Evolutionary conservation across 352 stramenopile genomes (phyloP).

Genomic region (Blastocystis sp.): DNA sequence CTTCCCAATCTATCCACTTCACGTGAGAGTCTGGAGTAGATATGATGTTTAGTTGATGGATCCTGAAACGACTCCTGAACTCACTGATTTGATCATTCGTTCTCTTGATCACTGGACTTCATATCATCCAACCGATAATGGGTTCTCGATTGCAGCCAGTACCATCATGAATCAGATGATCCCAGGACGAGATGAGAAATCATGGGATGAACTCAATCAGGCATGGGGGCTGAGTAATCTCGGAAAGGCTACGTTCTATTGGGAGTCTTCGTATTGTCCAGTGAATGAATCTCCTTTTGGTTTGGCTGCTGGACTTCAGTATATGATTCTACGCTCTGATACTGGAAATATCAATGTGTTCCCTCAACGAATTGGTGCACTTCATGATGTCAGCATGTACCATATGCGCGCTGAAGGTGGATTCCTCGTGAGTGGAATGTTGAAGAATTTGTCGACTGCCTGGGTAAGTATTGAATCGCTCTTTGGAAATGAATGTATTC

Average conservation of each 20-base stretch:
- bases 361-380: not conserved
- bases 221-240: conserved; percentile 14
- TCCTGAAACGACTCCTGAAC: conserved; percentile 15
- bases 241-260: conserved; percentile 40
- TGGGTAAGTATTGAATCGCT: conserved; percentile 7
- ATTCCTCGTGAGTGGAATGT: not conserved
- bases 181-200: not conserved
- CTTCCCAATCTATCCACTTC: conserved; percentile 44
- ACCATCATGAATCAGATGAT: conserved; percentile 17
- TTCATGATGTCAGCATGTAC: not conserved
- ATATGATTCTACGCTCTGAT: conserved; percentile 30
- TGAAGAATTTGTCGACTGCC: not conserved
- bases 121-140: conserved; percentile 13
- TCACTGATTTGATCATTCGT: not conserved
- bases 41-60: not conserved
- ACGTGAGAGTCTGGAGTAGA: not conserved
- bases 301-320: conserved; percentile 41
- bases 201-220: not conserved
- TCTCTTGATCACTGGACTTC: conserved; percentile 36
- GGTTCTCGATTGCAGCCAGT: conserved; percentile 35
- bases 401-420: conserved; percentile 9
- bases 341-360: conserved; percentile 29
- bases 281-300: conserved; percentile 53
- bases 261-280: conserved; percentile 19
- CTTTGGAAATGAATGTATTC: conserved; percentile 19